Evolutionary conservation across 768 basidiomycete species (phyloP).

Genomic region (Clitopilus passeckerianus): DNA sequence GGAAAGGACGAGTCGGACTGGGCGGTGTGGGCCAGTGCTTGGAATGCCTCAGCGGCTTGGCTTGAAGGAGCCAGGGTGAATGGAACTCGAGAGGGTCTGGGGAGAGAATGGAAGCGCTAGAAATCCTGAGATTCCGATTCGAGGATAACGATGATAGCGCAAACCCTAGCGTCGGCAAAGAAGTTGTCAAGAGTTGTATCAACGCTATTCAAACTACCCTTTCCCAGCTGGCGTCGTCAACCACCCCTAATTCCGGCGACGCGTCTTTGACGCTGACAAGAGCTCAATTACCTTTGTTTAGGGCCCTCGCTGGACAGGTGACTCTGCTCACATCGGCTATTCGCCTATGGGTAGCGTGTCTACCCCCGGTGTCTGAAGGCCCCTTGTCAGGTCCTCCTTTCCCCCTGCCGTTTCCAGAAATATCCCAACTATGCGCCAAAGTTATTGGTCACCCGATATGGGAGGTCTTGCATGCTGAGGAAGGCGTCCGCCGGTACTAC

Average conservation of each 20-base stretch:
- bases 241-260: not conserved
- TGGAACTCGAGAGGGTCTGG: constrained; percentile 57
- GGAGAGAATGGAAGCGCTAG: constrained; percentile 45
- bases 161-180: constrained; percentile 5
- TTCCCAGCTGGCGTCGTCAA: constrained; percentile 6
- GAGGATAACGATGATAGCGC: constrained; percentile 24
- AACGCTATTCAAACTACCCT: constrained; percentile 26
- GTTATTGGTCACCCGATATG: constrained; percentile 51
- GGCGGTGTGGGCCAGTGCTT: constrained; percentile 43
- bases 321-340: constrained; percentile 41
- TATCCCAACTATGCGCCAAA: constrained; percentile 48
- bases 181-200: constrained; percentile 30
- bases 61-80: constrained; percentile 77
- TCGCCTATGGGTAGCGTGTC: constrained; percentile 62
- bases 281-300: constrained; percentile 15
- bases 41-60: constrained; percentile 61
- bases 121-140: constrained; percentile 34
- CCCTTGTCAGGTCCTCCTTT: constrained; percentile 51
- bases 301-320: constrained; percentile 27
- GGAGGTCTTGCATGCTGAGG: constrained; percentile 23
- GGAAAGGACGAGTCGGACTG: constrained; percentile 24
- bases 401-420: constrained; percentile 47
- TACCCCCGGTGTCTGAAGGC: constrained; percentile 36
- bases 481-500: constrained; percentile 17
- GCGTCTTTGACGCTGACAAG: not conserved